Conservation (phyloP, 805 yeast species). For the Metschnikowia henanensis region DNA sequence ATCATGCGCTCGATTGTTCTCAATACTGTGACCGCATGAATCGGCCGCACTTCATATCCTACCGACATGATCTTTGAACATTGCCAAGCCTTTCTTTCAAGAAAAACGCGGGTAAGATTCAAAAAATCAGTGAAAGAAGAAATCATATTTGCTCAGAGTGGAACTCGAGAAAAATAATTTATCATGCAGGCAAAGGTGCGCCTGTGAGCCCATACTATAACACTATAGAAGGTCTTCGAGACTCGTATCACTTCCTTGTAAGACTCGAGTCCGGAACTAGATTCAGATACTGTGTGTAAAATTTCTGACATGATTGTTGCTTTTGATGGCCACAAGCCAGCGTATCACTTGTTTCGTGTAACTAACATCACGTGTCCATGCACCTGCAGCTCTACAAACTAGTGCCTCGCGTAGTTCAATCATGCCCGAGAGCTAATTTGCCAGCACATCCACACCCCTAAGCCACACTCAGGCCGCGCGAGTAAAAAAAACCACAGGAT, state of each 20-base stretch:
- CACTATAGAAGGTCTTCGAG: background rate
- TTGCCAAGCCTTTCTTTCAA: constrained; percentile 5
- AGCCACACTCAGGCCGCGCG: background rate
- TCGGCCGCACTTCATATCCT: background rate
- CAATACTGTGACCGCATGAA: background rate
- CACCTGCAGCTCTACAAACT: background rate
- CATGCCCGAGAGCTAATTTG: background rate
- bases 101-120: background rate
- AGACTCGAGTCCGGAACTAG: too few species aligned
- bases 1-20: background rate
- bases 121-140: background rate
- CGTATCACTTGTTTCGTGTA: too few species aligned
- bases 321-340: background rate
- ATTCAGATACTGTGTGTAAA: background rate
- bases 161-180: background rate
- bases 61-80: background rate
- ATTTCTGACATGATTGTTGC: background rate
- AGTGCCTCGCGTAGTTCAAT: background rate
- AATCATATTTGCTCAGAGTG: constrained; percentile 5
- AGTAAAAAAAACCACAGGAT: background rate
- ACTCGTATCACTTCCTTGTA: too few species aligned
- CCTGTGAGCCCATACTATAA: background rate
- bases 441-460: background rate
- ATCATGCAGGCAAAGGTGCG: background rate
- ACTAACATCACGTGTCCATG: background rate